Evolutionary conservation across 805 yeast species (phyloP), one percentile per base, ranked within the genome.

Genomic region (Candida hispaniensis): DNA sequence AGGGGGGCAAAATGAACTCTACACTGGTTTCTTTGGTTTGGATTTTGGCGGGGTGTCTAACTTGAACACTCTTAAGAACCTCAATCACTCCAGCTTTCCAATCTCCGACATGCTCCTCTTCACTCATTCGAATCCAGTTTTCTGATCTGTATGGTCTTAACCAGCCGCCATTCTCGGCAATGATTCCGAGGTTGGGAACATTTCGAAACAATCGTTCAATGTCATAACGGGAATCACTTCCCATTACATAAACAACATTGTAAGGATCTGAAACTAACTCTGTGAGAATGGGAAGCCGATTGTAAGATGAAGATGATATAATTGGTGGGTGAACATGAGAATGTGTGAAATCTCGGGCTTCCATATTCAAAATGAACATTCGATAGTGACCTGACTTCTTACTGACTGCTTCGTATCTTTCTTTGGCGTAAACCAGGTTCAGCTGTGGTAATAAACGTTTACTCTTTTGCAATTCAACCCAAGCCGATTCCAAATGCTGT

Each of bases 121-220:
- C 55, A 16, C 30, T 41, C 39, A 40, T 28, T 18, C 30, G 18
- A 14, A 34, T 34, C 36, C 41, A 38, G 13, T 40, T 26, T 11
- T 36, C 43, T 10, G 36, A 41, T 6, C 51, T 51, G 22, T 41
- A 44, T 7, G 47, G 47, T 15, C 56, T 75, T 19, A 88, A 65
- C 48, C 69, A 82, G 0, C 83, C 93, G 21, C 97, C 97, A 50
- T 78, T 76, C 55, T 86, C 97, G 1, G 95, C 93, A 43, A 88
- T 74, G 34, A 88, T 61, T 0, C 96, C 96, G 18, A 86, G 49
- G 24, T 71, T 71, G 1, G 78, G 71, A 4, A 73, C 66, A 45
- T 82, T 67, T 12, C 77, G 64, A 58, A 76, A 85, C 35, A 73
- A 58, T 38, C 80, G 64, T 42, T 78, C 80, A 49, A 86, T 58